A percentile compares a stretch with the other conserved stretches of the same genome.
Conservation (phyloP, 192 early-diverging fungal species). For the Backusella luteola region DNA sequence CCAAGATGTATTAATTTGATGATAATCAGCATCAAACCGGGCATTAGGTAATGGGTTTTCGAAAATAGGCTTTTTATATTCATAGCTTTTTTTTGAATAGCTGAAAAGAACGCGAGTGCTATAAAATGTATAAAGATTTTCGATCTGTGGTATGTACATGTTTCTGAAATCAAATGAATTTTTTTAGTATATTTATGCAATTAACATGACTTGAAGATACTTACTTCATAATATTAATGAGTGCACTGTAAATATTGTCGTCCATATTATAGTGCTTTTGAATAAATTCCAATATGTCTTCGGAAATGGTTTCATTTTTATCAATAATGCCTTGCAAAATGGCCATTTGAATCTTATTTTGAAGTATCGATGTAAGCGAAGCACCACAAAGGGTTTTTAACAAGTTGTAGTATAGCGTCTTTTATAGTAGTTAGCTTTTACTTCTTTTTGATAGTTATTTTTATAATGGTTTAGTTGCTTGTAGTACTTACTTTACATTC, state of each 20-base stretch:
- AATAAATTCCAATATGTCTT: constrained; percentile 41
- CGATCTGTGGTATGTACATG: constrained; percentile 61
- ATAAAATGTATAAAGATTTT: constrained; percentile 62
- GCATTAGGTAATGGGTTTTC: constrained; percentile 63
- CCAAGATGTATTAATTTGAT: constrained; percentile 62
- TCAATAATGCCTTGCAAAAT: constrained; percentile 42
- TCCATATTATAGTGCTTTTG: constrained; percentile 36
- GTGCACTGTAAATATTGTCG: constrained; percentile 30
- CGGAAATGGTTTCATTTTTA: constrained; percentile 34
- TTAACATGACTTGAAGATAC: neutral
- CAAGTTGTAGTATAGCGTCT: constrained; percentile 50
- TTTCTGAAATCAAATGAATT: constrained; percentile 32
- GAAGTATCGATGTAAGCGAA: neutral
- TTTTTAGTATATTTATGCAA: neutral
- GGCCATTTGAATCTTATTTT: neutral
- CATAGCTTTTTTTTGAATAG: constrained; percentile 54
- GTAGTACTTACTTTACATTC: constrained; percentile 47
- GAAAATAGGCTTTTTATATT: constrained; percentile 63
- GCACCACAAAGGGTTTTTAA: constrained; percentile 38
- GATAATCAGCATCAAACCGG: constrained; percentile 54
- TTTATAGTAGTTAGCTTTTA: neutral
- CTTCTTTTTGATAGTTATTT: neutral
- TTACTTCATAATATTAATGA: constrained; percentile 44
- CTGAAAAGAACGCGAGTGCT: constrained; percentile 59
- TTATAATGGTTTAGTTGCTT: neutral